phyloP scores from a whole-genome alignment of 305 asterid genomes.

The Lippia alba region DNA sequence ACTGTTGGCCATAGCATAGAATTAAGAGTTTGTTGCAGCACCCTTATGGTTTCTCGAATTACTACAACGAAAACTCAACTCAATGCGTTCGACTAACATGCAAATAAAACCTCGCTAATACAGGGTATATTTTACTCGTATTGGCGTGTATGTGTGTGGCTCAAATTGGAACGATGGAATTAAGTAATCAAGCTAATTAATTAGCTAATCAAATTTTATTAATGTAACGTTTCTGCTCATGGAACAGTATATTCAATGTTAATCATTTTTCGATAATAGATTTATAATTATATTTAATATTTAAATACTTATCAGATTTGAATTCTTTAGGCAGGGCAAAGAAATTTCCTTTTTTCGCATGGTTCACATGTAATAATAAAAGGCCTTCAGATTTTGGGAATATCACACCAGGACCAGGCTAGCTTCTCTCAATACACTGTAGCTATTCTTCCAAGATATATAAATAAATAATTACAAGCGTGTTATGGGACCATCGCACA shows the following conservation, averaged over 20 bases:
- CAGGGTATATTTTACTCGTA: not conserved
- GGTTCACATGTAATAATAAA: not conserved
- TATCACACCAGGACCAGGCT: not conserved
- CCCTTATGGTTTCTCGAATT: too few relatives aligned
- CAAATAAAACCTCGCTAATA: too few relatives aligned
- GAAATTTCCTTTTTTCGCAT: not conserved
- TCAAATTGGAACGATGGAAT: not conserved
- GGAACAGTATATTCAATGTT: too few relatives aligned
- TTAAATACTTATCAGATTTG: not conserved
- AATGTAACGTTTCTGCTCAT: too few relatives aligned
- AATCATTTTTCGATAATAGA: not conserved
- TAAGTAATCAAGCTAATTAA: not conserved
- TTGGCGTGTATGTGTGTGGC: not conserved
- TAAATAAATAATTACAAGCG: too few relatives aligned
- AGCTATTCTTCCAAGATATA: not conserved
- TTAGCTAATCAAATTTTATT: too few relatives aligned
- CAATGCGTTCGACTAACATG: too few relatives aligned
- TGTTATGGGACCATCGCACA: too few relatives aligned
- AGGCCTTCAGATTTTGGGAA: not conserved
- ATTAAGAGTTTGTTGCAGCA: too few relatives aligned
- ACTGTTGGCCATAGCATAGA: too few relatives aligned
- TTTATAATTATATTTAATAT: not conserved
- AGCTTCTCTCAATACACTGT: not conserved
- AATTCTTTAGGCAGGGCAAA: not conserved
- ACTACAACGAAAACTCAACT: too few relatives aligned